phyloP scores from a whole-genome alignment of 2,329 filamentous ascomycete genomes.

The Arthrobotrys sinensis region DNA sequence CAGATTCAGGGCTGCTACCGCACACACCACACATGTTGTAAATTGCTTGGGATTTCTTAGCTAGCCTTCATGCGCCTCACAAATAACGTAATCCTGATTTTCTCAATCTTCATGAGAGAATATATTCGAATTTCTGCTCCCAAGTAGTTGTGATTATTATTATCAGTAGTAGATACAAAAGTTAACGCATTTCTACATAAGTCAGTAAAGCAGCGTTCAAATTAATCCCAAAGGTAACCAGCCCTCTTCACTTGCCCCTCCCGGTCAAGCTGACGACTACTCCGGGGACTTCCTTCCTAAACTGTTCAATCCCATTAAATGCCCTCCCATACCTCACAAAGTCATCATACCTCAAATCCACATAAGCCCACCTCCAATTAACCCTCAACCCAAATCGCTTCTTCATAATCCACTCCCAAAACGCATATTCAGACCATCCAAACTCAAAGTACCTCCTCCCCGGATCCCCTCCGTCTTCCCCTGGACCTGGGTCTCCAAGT shows the following conservation, averaged over 20 bases:
- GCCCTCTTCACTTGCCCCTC: background rate
- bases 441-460: conserved; percentile 43
- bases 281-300: conserved; percentile 34
- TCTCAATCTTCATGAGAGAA: background rate
- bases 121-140: too few relatives aligned
- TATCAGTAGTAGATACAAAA: too few relatives aligned
- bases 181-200: too few relatives aligned
- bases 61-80: background rate
- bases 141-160: too few relatives aligned
- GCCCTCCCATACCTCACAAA: conserved; percentile 38
- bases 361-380: conserved; percentile 43
- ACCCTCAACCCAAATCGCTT: conserved; percentile 38
- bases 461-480: conserved; percentile 26
- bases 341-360: conserved; percentile 39
- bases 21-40: too few relatives aligned
- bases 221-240: background rate
- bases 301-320: conserved; percentile 14
- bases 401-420: conserved; percentile 50
- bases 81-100: background rate
- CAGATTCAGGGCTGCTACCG: too few relatives aligned
- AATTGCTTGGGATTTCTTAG: background rate
- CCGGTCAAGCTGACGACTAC: conserved; percentile 11
- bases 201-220: background rate
- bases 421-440: conserved; percentile 54
- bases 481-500: conserved; percentile 7